phyloP scores from a whole-genome alignment of 192 early-diverging fungal species.

The Coemansia sp. region DNA sequence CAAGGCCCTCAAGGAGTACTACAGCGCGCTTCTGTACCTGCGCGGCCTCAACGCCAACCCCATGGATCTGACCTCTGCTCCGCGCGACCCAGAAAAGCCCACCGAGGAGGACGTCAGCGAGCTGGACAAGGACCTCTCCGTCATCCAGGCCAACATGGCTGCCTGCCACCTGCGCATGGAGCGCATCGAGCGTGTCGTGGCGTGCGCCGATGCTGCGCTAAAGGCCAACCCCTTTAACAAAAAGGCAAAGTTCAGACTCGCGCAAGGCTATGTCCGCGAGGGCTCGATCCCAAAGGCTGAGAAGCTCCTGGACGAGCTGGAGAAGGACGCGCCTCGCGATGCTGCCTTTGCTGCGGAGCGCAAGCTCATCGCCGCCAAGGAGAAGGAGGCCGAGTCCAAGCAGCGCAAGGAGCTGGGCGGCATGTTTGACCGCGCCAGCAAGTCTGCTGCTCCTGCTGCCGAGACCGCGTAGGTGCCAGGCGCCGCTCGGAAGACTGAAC shows the following conservation, averaged over 20 bases:
- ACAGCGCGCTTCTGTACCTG: slow-evolving; percentile 40
- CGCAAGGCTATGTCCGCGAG: slow-evolving; percentile 42
- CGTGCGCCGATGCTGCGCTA: slow-evolving; percentile 33
- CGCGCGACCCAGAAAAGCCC: slow-evolving; percentile 18
- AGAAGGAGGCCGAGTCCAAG: slow-evolving; percentile 42
- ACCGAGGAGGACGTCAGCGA: slow-evolving; percentile 44
- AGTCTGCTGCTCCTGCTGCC: background rate
- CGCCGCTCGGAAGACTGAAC: background rate
- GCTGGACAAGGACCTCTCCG: slow-evolving; percentile 38
- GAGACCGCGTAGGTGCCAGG: background rate
- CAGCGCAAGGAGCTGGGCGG: slow-evolving; percentile 48
- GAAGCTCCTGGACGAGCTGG: slow-evolving; percentile 44
- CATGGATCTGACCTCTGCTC: slow-evolving; percentile 7
- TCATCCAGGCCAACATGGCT: slow-evolving; percentile 49
- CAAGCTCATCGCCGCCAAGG: slow-evolving; percentile 31
- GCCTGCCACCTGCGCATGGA: slow-evolving; percentile 46
- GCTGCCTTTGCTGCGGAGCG: slow-evolving; percentile 41
- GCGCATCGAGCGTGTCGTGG: slow-evolving; percentile 15
- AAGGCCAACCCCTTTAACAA: slow-evolving; percentile 47
- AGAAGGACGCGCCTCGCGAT: slow-evolving; percentile 34
- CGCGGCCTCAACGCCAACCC: slow-evolving; percentile 37
- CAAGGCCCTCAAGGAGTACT: slow-evolving; percentile 40
- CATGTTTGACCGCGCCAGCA: slow-evolving; percentile 51
- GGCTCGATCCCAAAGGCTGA: slow-evolving; percentile 36
- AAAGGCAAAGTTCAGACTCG: slow-evolving; percentile 54